phyloP scores from a whole-genome alignment of 305 asterid genomes.

The Fraxinus baroniana region DNA sequence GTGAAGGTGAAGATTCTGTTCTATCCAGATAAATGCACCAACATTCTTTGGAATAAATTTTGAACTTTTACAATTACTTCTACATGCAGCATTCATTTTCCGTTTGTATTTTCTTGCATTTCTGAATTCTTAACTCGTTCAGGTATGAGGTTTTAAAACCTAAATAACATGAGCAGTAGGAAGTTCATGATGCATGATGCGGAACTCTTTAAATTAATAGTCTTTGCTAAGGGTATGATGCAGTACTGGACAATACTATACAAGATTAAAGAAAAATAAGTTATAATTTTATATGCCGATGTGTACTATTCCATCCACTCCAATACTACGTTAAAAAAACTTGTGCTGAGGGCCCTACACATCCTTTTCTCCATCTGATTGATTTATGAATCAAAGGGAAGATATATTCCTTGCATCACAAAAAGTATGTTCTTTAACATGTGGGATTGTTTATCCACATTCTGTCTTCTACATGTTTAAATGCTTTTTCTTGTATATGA shows the following conservation, averaged over 20 bases:
- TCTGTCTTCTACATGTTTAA: neutral
- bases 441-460: neutral
- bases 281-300: no score
- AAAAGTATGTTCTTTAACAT: neutral
- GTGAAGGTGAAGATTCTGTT: neutral
- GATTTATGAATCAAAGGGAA: neutral
- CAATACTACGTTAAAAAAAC: no score
- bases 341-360: no score
- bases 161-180: no score
- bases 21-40: neutral
- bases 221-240: neutral
- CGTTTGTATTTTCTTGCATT: neutral
- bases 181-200: no score
- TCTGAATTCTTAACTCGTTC: neutral
- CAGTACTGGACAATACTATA: no score
- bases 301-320: no score
- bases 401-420: neutral
- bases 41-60: neutral
- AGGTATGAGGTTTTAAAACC: neutral
- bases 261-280: neutral
- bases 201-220: neutral
- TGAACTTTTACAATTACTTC: neutral
- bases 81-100: neutral
- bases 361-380: neutral
- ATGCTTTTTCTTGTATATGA: neutral